phyloP scores from a whole-genome alignment of 345 rosid genomes.

The Populus pruinosa region DNA sequence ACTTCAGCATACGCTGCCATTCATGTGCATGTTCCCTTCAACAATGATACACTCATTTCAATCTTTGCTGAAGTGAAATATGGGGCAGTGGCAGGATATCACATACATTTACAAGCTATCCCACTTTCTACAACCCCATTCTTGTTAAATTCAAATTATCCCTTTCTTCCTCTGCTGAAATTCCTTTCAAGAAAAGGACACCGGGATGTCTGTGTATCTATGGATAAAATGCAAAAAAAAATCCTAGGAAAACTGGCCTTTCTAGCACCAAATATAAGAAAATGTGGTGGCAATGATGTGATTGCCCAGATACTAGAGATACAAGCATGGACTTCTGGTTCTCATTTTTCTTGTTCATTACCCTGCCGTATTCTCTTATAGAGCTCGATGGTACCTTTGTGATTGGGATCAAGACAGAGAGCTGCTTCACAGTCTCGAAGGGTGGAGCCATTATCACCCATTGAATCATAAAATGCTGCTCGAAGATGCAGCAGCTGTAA shows the following conservation, averaged over 20 bases:
- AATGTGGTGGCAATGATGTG: conserved; percentile 21
- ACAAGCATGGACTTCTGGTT: conserved; percentile 10
- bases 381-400: conserved; percentile 60
- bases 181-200: conserved; percentile 6
- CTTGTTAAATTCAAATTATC: not conserved
- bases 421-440: conserved; percentile 94
- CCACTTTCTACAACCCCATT: conserved; percentile 30
- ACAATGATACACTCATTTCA: conserved; percentile 10
- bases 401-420: conserved; percentile 74
- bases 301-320: conserved; percentile 16
- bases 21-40: conserved; percentile 17
- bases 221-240: conserved; percentile 31
- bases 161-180: not conserved
- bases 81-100: conserved; percentile 14
- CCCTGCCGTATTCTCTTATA: conserved; percentile 42
- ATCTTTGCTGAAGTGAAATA: not conserved
- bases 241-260: conserved; percentile 24
- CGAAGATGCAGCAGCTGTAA: conserved; percentile 87
- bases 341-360: conserved; percentile 37
- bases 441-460: conserved; percentile 53
- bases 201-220: not conserved
- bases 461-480: conserved; percentile 88
- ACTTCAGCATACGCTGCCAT: conserved; percentile 17
- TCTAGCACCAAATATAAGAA: conserved; percentile 13
- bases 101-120: conserved; percentile 36